Conservation (phyloP, 306 rosid genomes). For the Acacia confusa region DNA sequence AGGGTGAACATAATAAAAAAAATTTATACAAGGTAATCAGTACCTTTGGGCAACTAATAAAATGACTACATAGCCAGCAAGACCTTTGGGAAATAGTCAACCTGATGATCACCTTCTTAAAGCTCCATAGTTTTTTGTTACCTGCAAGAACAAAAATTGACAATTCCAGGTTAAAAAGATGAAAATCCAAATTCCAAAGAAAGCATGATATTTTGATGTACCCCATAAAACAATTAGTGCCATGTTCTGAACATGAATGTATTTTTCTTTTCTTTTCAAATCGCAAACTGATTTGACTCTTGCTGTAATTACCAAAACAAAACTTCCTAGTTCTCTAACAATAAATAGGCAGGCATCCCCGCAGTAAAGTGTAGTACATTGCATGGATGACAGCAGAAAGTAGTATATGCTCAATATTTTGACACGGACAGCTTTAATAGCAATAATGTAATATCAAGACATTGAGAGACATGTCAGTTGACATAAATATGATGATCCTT, state of each 20-base stretch:
- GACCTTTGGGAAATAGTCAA: slow-evolving; percentile 17
- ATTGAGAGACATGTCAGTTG: not conserved
- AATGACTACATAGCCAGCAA: not conserved
- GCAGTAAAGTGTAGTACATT: not conserved
- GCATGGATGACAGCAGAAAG: not conserved
- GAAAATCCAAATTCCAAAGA: slow-evolving; percentile 1
- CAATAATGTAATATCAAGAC: not conserved
- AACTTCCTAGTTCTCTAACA: not conserved
- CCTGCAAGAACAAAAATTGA: slow-evolving; percentile 43
- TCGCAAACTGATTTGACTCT: not conserved
- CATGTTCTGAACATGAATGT: slow-evolving; percentile 9
- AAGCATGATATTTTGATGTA: slow-evolving; percentile 1
- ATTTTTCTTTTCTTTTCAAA: too few species aligned
- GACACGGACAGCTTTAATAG: not conserved
- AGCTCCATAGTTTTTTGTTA: slow-evolving; percentile 88
- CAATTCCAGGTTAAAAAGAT: slow-evolving; percentile 14
- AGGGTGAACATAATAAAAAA: not conserved
- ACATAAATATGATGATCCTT: not conserved
- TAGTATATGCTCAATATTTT: not conserved
- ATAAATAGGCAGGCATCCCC: not conserved
- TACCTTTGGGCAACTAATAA: too few species aligned
- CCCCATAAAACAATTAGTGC: not conserved
- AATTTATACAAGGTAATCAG: not conserved
- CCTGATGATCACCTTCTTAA: slow-evolving; percentile 59
- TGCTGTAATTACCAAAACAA: not conserved